Evolutionary conservation across 2,329 filamentous ascomycete species (phyloP), one percentile per base, ranked within the genome.

Genomic region (Penicillium aurantiogriseum): DNA sequence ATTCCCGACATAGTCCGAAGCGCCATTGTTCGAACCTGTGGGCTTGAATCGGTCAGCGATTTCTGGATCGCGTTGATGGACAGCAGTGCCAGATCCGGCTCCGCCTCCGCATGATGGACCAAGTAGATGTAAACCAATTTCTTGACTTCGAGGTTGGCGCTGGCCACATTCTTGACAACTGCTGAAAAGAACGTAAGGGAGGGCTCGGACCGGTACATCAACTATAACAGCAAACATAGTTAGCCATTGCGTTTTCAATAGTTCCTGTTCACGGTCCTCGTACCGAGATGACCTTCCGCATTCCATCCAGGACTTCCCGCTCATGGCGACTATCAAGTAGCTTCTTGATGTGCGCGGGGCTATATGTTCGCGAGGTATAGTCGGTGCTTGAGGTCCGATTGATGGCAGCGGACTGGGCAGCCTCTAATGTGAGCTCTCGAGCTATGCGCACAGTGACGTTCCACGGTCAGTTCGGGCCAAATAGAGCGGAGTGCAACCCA

Each of bases 51-150:
- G 25, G 92, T 96, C 57, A 99, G 85, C 10, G 93, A 96, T 77
- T 97, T 97, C 72, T 99, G 94, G 67, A 99, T 97, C 7, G 94
- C 96, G 77, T 99, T 99, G 83, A 99, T 97, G 58, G 92, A 96
- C 44, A 99, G 84, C 38, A 99, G 84, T 21, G 94, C 92, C 45
- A 97, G 89, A 76, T 99, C 94, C 57, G 93, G 94, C 71, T 97
- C 94, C 63, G 92, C 87, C 74, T 97, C 94, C 73, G 94, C 94
- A 82, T 99, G 92, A 73, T 95, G 91, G 59, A 97, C 88, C 61
- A 99, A 87, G 77, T 97, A 99, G 73, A 97, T 96, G 80, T 99
- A 99, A 61, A 99, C 94, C 55, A 99, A 86, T 76, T 97, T 97
- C 78, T 97, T 95, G 76, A 97, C 92, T 70, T 96, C 92, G 68